phyloP scores from a whole-genome alignment of 1,284 basidiomycete species.

The Apiotrichum siamense region DNA sequence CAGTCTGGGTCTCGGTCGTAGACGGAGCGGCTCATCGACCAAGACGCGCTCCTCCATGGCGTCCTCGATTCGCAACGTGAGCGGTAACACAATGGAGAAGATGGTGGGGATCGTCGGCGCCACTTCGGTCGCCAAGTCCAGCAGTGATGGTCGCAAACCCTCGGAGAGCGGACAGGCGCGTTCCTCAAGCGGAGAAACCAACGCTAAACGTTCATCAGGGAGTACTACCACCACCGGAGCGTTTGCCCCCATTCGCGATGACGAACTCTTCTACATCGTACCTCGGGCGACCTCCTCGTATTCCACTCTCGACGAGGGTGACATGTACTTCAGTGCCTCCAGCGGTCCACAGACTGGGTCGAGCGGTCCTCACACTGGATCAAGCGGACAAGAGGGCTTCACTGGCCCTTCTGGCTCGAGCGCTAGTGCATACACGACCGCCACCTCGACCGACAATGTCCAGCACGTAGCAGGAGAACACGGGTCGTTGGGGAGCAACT shows the following conservation, averaged over 20 bases:
- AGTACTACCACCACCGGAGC: conserved; percentile 3
- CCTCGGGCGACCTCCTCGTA: neutral
- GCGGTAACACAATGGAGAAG: conserved; percentile 18
- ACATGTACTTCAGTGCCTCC: conserved; percentile 8
- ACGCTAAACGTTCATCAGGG: neutral
- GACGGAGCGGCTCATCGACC: neutral
- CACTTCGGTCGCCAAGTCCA: neutral
- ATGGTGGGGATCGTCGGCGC: neutral
- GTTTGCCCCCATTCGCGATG: conserved; percentile 10
- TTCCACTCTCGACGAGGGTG: neutral
- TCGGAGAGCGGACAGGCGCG: neutral
- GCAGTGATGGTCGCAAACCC: neutral
- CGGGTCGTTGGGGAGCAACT: conserved; percentile 1
- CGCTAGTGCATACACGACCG: too few species aligned
- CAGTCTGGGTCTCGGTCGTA: conserved; percentile 7
- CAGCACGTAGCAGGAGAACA: neutral
- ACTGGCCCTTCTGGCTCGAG: too few species aligned
- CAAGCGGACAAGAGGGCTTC: neutral
- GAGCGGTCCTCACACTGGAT: neutral
- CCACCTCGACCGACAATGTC: neutral
- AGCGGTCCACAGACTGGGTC: neutral
- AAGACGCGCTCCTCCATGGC: neutral
- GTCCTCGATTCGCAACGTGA: conserved; percentile 11
- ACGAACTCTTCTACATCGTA: conserved; percentile 14
- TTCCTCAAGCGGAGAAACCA: neutral